Percentiles rank a stretch among this genome's conserved stretches.
phyloP scores from a whole-genome alignment of 495 filamentous ascomycete genomes.

The Clohesyomyces aquaticus region DNA sequence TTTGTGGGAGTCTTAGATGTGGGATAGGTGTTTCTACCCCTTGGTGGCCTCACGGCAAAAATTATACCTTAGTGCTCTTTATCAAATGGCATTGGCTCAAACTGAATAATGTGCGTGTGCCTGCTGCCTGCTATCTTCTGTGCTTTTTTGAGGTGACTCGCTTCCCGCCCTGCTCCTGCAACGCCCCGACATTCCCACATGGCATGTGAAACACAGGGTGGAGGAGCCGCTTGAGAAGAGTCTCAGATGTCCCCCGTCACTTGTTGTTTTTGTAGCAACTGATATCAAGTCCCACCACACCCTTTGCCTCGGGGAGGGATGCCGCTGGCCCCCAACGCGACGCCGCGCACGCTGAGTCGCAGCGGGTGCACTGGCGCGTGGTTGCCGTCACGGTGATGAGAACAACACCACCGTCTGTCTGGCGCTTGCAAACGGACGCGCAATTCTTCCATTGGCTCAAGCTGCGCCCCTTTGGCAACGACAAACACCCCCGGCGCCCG shows the following conservation, averaged over 20 bases:
- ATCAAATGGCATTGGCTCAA: slow-evolving; percentile 11
- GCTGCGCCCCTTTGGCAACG: slow-evolving; percentile 12
- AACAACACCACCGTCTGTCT: slow-evolving; percentile 5
- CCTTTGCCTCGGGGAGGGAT: not conserved
- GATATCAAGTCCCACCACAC: slow-evolving; percentile 22
- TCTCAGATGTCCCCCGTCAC: slow-evolving; percentile 17
- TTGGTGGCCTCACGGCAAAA: slow-evolving; percentile 28
- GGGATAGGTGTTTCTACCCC: not conserved
- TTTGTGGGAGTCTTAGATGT: slow-evolving; percentile 30
- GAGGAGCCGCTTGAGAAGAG: slow-evolving; percentile 17
- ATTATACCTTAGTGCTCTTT: slow-evolving; percentile 31
- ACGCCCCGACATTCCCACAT: slow-evolving; percentile 26
- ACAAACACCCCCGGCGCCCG: not conserved
- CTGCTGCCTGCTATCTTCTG: not conserved
- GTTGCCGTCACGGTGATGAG: slow-evolving; percentile 14
- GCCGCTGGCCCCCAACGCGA: not conserved
- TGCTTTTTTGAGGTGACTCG: slow-evolving; percentile 16
- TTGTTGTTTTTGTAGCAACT: slow-evolving; percentile 15
- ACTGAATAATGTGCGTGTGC: not conserved
- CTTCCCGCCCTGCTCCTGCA: not conserved
- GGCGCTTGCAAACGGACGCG: slow-evolving; percentile 22
- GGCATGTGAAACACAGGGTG: slow-evolving; percentile 26
- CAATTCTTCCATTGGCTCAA: slow-evolving; percentile 14
- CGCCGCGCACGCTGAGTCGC: slow-evolving; percentile 7
- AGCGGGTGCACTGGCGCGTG: not conserved